Evolutionary conservation across 2,329 filamentous ascomycete genomes (phyloP), one percentile per base, ranked within the genome.

Genomic region (Cryphonectria radicalis): DNA sequence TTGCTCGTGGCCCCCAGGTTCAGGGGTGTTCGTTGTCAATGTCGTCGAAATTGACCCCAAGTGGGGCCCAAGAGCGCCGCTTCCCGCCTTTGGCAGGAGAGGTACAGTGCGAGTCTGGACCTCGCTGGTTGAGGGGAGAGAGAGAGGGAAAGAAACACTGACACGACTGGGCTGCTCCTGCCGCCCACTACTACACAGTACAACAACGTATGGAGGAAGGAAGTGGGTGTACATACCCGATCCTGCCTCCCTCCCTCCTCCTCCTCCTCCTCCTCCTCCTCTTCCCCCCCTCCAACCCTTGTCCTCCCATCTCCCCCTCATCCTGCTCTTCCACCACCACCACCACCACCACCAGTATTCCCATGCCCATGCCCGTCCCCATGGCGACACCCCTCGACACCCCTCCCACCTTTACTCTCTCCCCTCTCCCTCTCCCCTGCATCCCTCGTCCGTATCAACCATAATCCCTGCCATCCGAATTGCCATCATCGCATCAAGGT

Each of bases 1-100:
- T 10, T 14, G 25, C 53, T 57, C 53, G 25, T 57, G 53, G 53
- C 53, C 25, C 25, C 25, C 53, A 25, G 53, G 53, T 57, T 32
- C 53, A 57, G 53, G 53, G 53, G 14, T 57, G 32, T 37, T 37
- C 0, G 35, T 37, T 35, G 59, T 40, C 17, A 62, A 40, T 67
- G 65, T 67, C 66, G 66, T 67, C 66, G 55, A 60, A 35, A 19
- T 46, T 50, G 10, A 67, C 65, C 22, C 66, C 40, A 62, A n/a
- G 59, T 40, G 59, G 59, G 35, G n/a, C 59, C 42, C 7, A 32
- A 14, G 17, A 35, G 35, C 40, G 64, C 64, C 35, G 50, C 64
- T 66, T 66, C 64, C 46, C 64, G 11, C 19, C 32, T 66, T 66
- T 22, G 64, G 64, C 46, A 57, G 32, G 64, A 57, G 46, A 19